Evolutionary conservation across 2,329 filamentous ascomycete species (phyloP), one percentile per base, ranked within the genome.

Genomic region (Scolecobasidium constrictum): DNA sequence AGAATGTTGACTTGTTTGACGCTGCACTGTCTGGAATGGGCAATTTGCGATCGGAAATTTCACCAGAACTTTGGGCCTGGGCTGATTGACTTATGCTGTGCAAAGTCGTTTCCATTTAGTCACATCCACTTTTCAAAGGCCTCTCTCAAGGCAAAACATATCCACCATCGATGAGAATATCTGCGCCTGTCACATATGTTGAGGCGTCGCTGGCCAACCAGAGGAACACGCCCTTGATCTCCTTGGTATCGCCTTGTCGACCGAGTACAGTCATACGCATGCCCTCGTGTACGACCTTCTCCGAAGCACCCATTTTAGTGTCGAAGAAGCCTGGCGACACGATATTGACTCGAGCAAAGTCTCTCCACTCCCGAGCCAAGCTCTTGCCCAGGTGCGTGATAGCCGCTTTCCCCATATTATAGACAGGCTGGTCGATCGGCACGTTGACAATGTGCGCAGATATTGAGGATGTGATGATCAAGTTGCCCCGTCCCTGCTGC

Each of bases 401-500:
- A 47, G 76, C 77, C 33, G 78, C 77, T 68, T 82, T 82, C 49
- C 77, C 58, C 46, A 63, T 60, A 52, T 64, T 64, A 55, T 62
- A 62, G 18, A 56, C 58, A 45, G 56, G 56, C 54, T 82, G 78
- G 61, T 81, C 75, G 60, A 81, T 78, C 20, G 78, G 85, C 68
- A 80, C 87, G 75, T 90, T 90, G 72, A 87, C 85, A 49, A 90
- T 78, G 65, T 78, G 77, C 50, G 83, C 85, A 39, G 81, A 86
- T 83, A 90, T 82, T 52, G 70, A 75, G 15, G 77, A 69, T 31
- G 78, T 83, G 59, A 81, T 77, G 62, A 83, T 68, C 57, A 82
- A 73, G 48, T 70, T 75, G 38, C 78, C 78, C 5, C 58, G 64
- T 3, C 63, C 63, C 37, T 66, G 63, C 17, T 52, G 49, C 47